These are phyloP conservation scores for Dipteronia sinensis DNA, from an alignment of 345 rosid genomes.

Conservation along the genomic window DNA sequence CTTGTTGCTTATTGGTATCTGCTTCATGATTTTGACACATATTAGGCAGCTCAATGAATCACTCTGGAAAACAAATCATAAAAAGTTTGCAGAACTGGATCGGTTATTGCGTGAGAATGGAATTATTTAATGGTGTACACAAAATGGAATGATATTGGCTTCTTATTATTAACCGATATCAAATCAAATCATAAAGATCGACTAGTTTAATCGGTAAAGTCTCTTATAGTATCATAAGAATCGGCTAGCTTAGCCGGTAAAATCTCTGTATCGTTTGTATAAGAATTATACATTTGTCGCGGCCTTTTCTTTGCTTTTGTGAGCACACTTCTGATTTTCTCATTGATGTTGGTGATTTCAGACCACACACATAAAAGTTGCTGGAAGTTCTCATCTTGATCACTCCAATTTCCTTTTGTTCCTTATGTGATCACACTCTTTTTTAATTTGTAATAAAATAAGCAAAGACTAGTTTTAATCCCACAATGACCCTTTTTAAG, in stretches of 20 bases:
- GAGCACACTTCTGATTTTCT: background rate
- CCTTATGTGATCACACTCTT: background rate
- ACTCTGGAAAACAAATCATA: background rate
- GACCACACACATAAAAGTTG: background rate
- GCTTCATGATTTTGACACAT: constrained; percentile 2
- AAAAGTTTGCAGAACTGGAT: too few species aligned
- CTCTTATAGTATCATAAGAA: too few species aligned
- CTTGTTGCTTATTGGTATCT: background rate
- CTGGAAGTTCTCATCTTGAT: background rate
- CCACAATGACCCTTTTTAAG: too few species aligned
- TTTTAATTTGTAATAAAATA: too few species aligned
- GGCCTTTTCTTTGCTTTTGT: too few species aligned
- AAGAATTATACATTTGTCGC: too few species aligned
- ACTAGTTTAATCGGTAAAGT: too few species aligned
- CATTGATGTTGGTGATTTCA: background rate
- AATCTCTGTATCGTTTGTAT: too few species aligned
- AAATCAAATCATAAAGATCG: too few species aligned
- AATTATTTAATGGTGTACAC: too few species aligned
- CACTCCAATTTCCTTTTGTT: background rate
- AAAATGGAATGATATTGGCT: background rate
- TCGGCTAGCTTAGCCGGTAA: too few species aligned
- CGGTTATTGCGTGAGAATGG: background rate
- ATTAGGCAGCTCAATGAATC: background rate
- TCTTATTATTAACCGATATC: too few species aligned
- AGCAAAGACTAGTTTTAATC: background rate